Evolutionary conservation across 2,329 filamentous ascomycete species (phyloP).

Genomic region (Fusarium abutilonis): DNA sequence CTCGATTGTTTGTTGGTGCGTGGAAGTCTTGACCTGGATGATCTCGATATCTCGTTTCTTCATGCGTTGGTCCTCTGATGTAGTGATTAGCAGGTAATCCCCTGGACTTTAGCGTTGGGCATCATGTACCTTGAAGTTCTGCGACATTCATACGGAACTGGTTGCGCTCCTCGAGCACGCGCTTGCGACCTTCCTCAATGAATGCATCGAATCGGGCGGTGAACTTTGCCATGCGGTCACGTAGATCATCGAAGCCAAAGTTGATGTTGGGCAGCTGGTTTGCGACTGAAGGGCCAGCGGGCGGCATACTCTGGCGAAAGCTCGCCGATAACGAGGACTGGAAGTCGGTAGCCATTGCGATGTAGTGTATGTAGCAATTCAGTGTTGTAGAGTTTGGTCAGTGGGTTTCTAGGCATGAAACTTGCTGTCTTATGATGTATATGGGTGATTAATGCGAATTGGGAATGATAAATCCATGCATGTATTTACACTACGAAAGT

Average conservation of each 20-base stretch:
- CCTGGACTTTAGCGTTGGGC: slow-evolving; percentile 16
- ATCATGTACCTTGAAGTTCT: slow-evolving; percentile 82
- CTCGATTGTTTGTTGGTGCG: slow-evolving; percentile 76
- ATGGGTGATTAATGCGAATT: slow-evolving; percentile 8
- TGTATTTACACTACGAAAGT: slow-evolving; percentile 38
- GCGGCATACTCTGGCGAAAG: slow-evolving; percentile 66
- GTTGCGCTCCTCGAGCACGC: slow-evolving; percentile 91
- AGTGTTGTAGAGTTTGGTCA: background rate
- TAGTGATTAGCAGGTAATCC: slow-evolving; percentile 1
- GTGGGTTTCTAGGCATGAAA: background rate
- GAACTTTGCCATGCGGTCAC: slow-evolving; percentile 94
- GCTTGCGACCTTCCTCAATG: slow-evolving; percentile 89
- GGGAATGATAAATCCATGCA: slow-evolving; percentile 1
- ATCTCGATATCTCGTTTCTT: slow-evolving; percentile 90
- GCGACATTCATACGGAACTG: slow-evolving; percentile 91
- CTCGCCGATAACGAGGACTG: slow-evolving; percentile 75
- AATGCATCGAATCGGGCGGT: slow-evolving; percentile 91
- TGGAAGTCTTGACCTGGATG: slow-evolving; percentile 73
- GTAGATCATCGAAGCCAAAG: slow-evolving; percentile 95
- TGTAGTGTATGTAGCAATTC: too few species aligned
- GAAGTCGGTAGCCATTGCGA: slow-evolving; percentile 68
- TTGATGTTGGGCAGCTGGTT: slow-evolving; percentile 88
- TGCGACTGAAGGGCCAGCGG: slow-evolving; percentile 72
- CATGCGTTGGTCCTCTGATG: slow-evolving; percentile 87
- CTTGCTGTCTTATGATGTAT: slow-evolving; percentile 2